A percentile compares a stretch with the other conserved stretches of the same genome.
Conservation (phyloP, 139 green algal genomes). For the Ettlia oleoabundans region DNA sequence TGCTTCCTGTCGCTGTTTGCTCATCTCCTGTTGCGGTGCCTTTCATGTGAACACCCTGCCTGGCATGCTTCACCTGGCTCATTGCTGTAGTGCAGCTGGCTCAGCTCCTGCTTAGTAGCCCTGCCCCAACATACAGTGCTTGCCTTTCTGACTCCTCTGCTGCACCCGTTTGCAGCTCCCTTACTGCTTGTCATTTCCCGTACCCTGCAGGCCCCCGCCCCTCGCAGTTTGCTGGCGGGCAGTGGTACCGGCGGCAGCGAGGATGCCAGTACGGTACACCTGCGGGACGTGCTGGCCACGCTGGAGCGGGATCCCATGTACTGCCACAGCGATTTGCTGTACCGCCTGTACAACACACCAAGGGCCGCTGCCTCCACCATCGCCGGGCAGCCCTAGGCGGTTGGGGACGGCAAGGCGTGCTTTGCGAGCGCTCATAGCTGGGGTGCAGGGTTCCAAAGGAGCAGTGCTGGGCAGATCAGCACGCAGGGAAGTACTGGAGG, state of each 20-base stretch:
- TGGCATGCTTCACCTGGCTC: no score
- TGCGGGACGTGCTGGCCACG: conserved; percentile 40
- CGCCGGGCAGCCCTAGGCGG: neutral
- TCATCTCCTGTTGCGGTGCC: no score
- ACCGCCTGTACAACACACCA: conserved; percentile 39
- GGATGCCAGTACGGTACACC: conserved; percentile 15
- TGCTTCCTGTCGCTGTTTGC: no score
- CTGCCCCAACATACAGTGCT: neutral
- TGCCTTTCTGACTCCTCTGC: no score
- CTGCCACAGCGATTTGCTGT: conserved; percentile 38
- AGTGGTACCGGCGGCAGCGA: neutral
- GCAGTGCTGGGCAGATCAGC: no score
- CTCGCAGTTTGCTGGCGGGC: neutral
- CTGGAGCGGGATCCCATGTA: conserved; percentile 51
- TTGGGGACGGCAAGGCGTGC: neutral
- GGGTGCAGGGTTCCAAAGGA: no score
- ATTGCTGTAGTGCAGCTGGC: no score
- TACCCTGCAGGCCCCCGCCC: no score
- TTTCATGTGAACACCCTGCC: no score
- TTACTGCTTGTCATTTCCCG: neutral
- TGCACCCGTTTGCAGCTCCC: no score
- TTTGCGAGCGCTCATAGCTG: no score
- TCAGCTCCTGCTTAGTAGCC: neutral
- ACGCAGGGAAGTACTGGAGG: no score
- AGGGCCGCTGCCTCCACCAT: neutral